Percentiles rank a stretch among this genome's conserved stretches.
Evolutionary conservation across 2,329 filamentous ascomycete genomes (phyloP).

Genomic region (Fusarium pseudoanthophilum): DNA sequence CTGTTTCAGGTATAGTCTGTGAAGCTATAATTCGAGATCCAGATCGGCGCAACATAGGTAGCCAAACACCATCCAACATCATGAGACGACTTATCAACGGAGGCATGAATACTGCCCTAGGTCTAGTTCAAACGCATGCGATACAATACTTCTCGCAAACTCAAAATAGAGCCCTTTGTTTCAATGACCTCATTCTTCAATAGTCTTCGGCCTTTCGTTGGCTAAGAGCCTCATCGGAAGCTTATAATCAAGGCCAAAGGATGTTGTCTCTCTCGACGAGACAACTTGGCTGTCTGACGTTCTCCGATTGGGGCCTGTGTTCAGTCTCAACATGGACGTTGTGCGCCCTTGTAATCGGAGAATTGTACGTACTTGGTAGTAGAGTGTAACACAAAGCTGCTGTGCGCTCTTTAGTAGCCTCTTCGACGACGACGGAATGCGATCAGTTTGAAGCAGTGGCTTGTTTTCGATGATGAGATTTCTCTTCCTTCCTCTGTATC

Average conservation of each 20-base stretch:
- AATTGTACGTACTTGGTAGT: conserved; percentile 32
- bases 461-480: conserved; percentile 6
- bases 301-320: conserved; percentile 21
- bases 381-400: conserved; percentile 24
- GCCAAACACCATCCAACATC: not conserved
- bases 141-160: not conserved
- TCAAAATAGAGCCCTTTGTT: not conserved
- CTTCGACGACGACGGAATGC: not conserved
- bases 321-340: conserved; percentile 2
- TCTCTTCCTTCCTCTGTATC: not conserved
- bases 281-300: conserved; percentile 14
- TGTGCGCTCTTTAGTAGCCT: conserved; percentile 11
- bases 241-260: conserved; percentile 6
- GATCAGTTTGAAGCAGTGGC: not conserved
- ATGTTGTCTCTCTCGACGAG: conserved; percentile 11
- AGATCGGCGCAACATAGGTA: not conserved
- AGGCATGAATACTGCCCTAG: not conserved
- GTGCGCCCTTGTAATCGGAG: conserved; percentile 13
- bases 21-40: conserved; percentile 4
- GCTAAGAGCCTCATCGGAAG: conserved; percentile 5
- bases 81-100: not conserved
- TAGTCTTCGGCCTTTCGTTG: not conserved
- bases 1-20: conserved; percentile 18
- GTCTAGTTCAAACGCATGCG: accelerated
- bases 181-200: not conserved